These are phyloP conservation scores for Skeletonema tropicum DNA, from an alignment of 108 stramenopile genomes.

Conservation along the genomic window DNA sequence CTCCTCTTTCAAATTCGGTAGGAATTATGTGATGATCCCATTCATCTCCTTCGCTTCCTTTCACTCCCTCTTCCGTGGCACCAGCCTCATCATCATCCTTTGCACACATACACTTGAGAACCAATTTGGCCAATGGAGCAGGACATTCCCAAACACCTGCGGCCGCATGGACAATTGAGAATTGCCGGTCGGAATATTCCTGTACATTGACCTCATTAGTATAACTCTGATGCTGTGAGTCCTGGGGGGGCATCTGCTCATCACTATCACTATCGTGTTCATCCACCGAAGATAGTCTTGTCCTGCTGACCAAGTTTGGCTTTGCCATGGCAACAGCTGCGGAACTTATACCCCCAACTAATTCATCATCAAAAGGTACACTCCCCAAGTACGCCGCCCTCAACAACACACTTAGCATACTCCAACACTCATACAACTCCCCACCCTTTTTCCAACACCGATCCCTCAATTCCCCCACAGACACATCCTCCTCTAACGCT, in stretches of 20 bases:
- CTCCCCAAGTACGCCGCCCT: slow-evolving; percentile 52
- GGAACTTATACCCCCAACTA: background rate
- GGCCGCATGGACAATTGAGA: slow-evolving; percentile 52
- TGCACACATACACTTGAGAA: slow-evolving; percentile 44
- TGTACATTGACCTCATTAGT: slow-evolving; percentile 19
- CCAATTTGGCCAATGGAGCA: slow-evolving; percentile 43
- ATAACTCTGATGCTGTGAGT: background rate
- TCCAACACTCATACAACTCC: slow-evolving; percentile 58
- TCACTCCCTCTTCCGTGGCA: background rate
- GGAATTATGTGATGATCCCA: slow-evolving; percentile 6
- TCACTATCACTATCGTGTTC: background rate
- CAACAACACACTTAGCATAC: slow-evolving; percentile 42
- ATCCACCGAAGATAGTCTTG: background rate
- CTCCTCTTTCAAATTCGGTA: background rate
- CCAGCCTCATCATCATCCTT: background rate
- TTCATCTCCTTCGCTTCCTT: background rate
- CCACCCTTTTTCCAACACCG: slow-evolving; percentile 38
- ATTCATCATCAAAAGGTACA: slow-evolving; percentile 27
- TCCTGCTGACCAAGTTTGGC: background rate
- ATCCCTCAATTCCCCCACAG: slow-evolving; percentile 16
- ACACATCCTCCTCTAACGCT: slow-evolving; percentile 42
- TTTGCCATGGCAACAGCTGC: background rate
- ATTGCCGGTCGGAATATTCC: slow-evolving; percentile 39
- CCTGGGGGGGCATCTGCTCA: slow-evolving; percentile 2
- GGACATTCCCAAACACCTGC: slow-evolving; percentile 51